Conservation (phyloP, 306 rosid genomes). For the Alnus rubra region DNA sequence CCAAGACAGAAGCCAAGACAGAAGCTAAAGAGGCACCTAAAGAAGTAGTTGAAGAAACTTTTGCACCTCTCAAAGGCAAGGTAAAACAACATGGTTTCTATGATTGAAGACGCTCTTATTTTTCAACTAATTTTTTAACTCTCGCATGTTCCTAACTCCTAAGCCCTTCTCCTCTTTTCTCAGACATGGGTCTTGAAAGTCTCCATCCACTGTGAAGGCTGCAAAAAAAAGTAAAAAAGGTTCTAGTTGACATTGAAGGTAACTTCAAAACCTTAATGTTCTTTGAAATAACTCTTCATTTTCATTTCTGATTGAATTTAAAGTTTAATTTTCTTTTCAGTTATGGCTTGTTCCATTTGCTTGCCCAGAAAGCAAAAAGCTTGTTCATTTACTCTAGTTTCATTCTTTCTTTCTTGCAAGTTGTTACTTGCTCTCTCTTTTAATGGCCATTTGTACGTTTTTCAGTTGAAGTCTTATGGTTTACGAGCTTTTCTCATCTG, state of each 20-base stretch:
- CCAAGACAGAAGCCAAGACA: slow-evolving; percentile 18
- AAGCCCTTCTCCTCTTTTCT: slow-evolving; percentile 4
- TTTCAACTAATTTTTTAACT: background rate
- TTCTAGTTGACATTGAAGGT: slow-evolving; percentile 69
- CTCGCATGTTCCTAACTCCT: slow-evolving; percentile 20
- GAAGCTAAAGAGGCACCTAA: slow-evolving; percentile 39
- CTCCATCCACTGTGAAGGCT: slow-evolving; percentile 77
- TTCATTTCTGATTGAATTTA: background rate
- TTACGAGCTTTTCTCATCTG: background rate
- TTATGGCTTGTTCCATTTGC: background rate
- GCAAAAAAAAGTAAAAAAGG: slow-evolving; percentile 64
- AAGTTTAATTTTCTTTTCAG: background rate
- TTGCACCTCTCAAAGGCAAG: slow-evolving; percentile 62
- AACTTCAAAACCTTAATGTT: background rate
- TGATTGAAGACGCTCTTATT: background rate
- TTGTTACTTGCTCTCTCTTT: background rate
- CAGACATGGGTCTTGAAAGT: slow-evolving; percentile 62
- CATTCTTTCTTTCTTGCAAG: background rate
- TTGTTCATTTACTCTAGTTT: background rate
- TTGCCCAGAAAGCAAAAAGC: background rate
- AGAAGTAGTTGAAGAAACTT: slow-evolving; percentile 39
- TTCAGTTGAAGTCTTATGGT: background rate
- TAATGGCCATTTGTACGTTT: background rate
- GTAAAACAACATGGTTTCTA: slow-evolving; percentile 31
- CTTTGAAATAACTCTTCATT: background rate